A percentile compares a stretch with the other conserved stretches of the same genome.
These are phyloP conservation scores for Heliophila coronopifolia DNA, from an alignment of 441 rosid genomes.

Conservation along the genomic window DNA sequence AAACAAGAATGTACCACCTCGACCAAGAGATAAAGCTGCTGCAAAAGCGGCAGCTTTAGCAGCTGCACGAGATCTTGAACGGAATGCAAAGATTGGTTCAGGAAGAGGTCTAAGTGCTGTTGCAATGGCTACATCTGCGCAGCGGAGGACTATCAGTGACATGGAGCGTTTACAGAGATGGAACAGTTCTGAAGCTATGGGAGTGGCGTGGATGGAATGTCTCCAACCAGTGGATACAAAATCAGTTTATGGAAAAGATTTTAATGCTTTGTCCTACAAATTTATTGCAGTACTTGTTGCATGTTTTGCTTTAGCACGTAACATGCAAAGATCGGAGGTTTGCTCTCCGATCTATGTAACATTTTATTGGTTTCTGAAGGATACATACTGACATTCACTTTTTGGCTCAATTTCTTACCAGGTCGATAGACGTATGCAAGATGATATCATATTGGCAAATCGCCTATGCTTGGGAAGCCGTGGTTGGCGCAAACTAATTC, in stretches of 20 bases:
- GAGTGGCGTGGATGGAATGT: slow-evolving; percentile 99
- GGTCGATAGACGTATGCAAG: slow-evolving; percentile 93
- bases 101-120: slow-evolving; percentile 99
- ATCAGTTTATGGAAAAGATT: slow-evolving; percentile 97
- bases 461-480: slow-evolving; percentile 59
- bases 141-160: slow-evolving; percentile 83
- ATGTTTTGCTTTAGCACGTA: slow-evolving; percentile 98
- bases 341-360: slow-evolving; percentile 25
- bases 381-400: slow-evolving; percentile 13
- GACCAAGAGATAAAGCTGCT: slow-evolving; percentile 91
- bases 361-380: slow-evolving; percentile 13
- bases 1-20: slow-evolving; percentile 52
- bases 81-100: slow-evolving; percentile 96
- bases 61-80: slow-evolving; percentile 98
- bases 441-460: slow-evolving; percentile 57
- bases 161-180: slow-evolving; percentile 91
- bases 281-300: slow-evolving; percentile 95
- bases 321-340: slow-evolving; percentile 97
- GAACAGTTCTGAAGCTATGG: slow-evolving; percentile 96
- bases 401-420: slow-evolving; percentile 31
- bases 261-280: slow-evolving; percentile 91
- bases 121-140: slow-evolving; percentile 99
- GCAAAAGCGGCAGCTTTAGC: slow-evolving; percentile 99
- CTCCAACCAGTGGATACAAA: slow-evolving; percentile 87
- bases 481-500: slow-evolving; percentile 91